A percentile compares a stretch with the other conserved stretches of the same genome.
Evolutionary conservation across 1,284 basidiomycete species (phyloP).

Genomic region (Fomitopsis schrenkii): DNA sequence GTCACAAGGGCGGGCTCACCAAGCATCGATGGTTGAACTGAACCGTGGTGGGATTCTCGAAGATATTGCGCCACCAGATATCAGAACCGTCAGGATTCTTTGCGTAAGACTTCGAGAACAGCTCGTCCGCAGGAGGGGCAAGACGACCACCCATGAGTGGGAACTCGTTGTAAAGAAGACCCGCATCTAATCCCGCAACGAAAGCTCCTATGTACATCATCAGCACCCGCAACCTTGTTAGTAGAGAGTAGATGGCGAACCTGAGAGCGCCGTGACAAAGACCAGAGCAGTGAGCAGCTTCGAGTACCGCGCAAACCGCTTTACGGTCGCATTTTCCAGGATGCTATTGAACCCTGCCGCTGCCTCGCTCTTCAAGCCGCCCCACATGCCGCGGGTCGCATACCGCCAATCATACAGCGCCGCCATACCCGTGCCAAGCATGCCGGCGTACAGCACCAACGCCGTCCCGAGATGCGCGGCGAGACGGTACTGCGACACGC

Average conservation of each 20-base stretch:
- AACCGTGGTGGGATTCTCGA: slow-evolving; percentile 97
- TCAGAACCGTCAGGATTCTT: slow-evolving; percentile 67
- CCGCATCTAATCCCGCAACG: slow-evolving; percentile 96
- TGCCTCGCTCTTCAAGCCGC: slow-evolving; percentile 34
- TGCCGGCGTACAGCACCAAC: slow-evolving; percentile 86
- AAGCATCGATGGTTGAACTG: slow-evolving; percentile 96
- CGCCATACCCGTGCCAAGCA: slow-evolving; percentile 82
- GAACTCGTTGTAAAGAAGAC: slow-evolving; percentile 96
- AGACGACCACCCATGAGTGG: slow-evolving; percentile 93
- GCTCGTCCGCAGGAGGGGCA: slow-evolving; percentile 79
- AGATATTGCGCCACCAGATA: slow-evolving; percentile 88
- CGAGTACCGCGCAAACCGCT: slow-evolving; percentile 56
- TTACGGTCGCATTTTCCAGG: slow-evolving; percentile 54
- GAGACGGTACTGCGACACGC: slow-evolving; percentile 95
- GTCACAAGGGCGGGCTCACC: slow-evolving; percentile 39
- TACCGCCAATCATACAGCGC: slow-evolving; percentile 82
- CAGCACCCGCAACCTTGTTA: neutral
- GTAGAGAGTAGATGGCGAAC: slow-evolving; percentile 33
- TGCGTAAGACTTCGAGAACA: slow-evolving; percentile 78
- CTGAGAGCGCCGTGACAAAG: slow-evolving; percentile 87
- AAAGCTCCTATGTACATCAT: slow-evolving; percentile 70
- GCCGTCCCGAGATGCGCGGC: slow-evolving; percentile 93
- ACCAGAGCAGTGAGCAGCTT: slow-evolving; percentile 72
- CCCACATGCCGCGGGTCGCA: slow-evolving; percentile 42
- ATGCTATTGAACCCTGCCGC: slow-evolving; percentile 43